These are phyloP conservation scores for Lipomyces kockii DNA, from an alignment of 805 yeast genomes.

Conservation along the genomic window DNA sequence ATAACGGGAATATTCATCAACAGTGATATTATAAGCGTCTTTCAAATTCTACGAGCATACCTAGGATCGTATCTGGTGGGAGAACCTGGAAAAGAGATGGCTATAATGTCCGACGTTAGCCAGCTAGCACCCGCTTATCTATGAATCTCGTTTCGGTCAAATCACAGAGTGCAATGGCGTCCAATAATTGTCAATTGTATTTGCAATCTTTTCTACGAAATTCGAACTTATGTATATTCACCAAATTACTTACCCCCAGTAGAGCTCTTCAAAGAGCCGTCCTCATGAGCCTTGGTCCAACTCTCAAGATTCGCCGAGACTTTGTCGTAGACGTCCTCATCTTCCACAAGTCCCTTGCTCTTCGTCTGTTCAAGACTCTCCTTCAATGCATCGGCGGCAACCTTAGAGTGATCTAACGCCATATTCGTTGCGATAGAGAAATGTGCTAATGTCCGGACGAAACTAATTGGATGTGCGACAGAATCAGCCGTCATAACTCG, in stretches of 20 bases:
- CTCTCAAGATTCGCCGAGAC: background rate
- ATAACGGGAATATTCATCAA: background rate
- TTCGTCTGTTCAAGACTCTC: background rate
- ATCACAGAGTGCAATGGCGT: background rate
- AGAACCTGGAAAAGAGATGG: conserved; percentile 12
- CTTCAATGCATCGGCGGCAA: background rate
- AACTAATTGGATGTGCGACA: background rate
- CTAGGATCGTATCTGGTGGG: conserved; percentile 31
- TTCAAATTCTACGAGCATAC: conserved; percentile 7
- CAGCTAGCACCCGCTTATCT: background rate
- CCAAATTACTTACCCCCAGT: background rate
- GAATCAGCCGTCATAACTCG: background rate
- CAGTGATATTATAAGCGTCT: background rate
- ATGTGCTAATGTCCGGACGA: background rate
- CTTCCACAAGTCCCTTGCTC: background rate
- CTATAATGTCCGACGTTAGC: background rate
- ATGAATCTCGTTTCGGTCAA: background rate
- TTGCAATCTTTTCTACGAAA: background rate
- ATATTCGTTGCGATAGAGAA: background rate
- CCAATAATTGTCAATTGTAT: background rate
- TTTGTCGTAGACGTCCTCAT: background rate
- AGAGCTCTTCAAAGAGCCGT: background rate
- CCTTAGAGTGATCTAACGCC: background rate
- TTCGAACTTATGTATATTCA: background rate
- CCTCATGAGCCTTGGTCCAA: background rate